Conservation (phyloP, 2,329 filamentous ascomycete species). For the Botrytis paeoniae region DNA sequence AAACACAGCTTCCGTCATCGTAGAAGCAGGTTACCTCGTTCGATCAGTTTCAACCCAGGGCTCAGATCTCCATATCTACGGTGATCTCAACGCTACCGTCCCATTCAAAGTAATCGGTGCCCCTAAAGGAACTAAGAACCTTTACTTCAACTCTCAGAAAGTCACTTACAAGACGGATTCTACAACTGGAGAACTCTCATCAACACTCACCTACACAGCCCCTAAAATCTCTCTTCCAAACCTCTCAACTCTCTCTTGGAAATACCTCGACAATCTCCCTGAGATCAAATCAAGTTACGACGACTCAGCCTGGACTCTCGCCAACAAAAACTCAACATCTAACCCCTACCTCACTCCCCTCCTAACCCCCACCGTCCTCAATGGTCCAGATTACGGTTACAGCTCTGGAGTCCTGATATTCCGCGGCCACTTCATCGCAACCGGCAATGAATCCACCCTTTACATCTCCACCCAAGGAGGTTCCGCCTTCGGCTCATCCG, state of each 20-base stretch:
- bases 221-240: slow-evolving; percentile 55
- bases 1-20: slow-evolving; percentile 50
- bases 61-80: slow-evolving; percentile 58
- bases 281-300: slow-evolving; percentile 64
- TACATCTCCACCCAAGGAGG: slow-evolving; percentile 63
- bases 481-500: slow-evolving; percentile 61
- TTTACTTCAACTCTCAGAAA: slow-evolving; percentile 59
- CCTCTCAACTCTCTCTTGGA: slow-evolving; percentile 61
- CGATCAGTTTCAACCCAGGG: slow-evolving; percentile 57
- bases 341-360: slow-evolving; percentile 51
- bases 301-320: slow-evolving; percentile 63
- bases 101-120: slow-evolving; percentile 66
- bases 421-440: slow-evolving; percentile 63
- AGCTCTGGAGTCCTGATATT: slow-evolving; percentile 66
- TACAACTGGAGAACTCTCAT: slow-evolving; percentile 49
- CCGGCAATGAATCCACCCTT: slow-evolving; percentile 56
- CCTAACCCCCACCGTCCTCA: slow-evolving; percentile 64
- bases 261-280: slow-evolving; percentile 66
- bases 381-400: slow-evolving; percentile 71
- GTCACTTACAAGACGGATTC: slow-evolving; percentile 42
- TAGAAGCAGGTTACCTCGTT: slow-evolving; percentile 63
- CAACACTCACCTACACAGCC: slow-evolving; percentile 48
- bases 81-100: slow-evolving; percentile 70
- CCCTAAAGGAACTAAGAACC: slow-evolving; percentile 47
- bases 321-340: slow-evolving; percentile 52